Evolutionary conservation across 2,329 filamentous ascomycete species (phyloP).

Genomic region (Celoporthe dispersa): DNA sequence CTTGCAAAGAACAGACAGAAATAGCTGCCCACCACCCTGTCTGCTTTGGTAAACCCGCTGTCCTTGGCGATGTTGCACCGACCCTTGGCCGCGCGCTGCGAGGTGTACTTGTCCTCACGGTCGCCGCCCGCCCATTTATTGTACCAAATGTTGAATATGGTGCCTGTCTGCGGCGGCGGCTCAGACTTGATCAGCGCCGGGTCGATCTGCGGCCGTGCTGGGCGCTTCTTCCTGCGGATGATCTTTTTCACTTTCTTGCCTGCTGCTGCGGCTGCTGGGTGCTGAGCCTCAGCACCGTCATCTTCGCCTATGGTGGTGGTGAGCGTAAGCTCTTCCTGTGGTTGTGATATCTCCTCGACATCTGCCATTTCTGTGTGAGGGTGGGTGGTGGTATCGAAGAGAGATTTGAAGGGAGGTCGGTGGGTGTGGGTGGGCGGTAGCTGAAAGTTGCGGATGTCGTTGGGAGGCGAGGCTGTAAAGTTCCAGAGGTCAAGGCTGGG

Average conservation of each 20-base stretch:
- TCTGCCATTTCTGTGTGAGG: conserved; percentile 35
- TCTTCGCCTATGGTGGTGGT: conserved; percentile 43
- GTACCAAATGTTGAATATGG: conserved; percentile 98
- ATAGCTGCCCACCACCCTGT: conserved; percentile 77
- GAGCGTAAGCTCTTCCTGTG: conserved; percentile 40
- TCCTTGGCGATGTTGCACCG: conserved; percentile 87
- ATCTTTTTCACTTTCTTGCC: conserved; percentile 82
- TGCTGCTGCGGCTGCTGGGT: conserved; percentile 42
- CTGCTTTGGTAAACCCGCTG: conserved; percentile 77
- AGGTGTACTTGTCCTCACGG: conserved; percentile 86
- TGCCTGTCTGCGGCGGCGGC: conserved; percentile 88
- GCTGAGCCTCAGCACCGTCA: conserved; percentile 47
- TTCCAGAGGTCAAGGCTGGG: neutral
- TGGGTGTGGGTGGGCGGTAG: neutral
- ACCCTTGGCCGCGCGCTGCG: conserved; percentile 78
- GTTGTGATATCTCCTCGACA: conserved; percentile 23
- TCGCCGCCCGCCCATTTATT: conserved; percentile 98
- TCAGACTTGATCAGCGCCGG: conserved; percentile 80
- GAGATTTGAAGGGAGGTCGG: neutral
- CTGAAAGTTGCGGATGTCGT: neutral
- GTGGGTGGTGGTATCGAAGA: neutral
- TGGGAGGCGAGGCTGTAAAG: conserved; percentile 18
- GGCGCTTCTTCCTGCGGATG: conserved; percentile 85
- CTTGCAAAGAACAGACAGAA: conserved; percentile 93
- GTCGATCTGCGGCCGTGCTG: conserved; percentile 90